Conservation (phyloP, 2,329 filamentous ascomycete genomes). For the Nothophoma quercina region DNA sequence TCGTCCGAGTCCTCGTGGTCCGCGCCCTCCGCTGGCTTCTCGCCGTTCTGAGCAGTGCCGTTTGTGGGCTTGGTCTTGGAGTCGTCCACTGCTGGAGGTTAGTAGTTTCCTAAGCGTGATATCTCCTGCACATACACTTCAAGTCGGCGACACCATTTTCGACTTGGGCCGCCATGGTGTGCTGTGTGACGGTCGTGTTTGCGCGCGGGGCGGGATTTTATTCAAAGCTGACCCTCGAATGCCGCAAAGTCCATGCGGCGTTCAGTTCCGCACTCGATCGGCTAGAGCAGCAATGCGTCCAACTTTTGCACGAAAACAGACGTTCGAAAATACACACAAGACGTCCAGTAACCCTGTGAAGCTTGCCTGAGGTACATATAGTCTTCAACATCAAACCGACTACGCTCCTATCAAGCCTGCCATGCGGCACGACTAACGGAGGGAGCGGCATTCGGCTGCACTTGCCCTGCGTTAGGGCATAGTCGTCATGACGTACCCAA, state of each 20-base stretch:
- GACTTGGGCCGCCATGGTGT: slow-evolving; percentile 49
- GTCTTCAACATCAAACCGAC: too few species aligned
- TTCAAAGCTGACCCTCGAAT: slow-evolving; percentile 22
- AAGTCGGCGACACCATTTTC: slow-evolving; percentile 48
- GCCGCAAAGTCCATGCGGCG: slow-evolving; percentile 11
- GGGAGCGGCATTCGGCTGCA: too few species aligned
- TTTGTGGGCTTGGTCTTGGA: slow-evolving; percentile 41
- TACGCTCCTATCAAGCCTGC: slow-evolving; percentile 14
- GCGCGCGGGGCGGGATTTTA: slow-evolving; percentile 9
- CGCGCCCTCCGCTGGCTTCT: slow-evolving; percentile 53
- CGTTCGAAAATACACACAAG: too few species aligned
- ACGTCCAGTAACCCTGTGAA: too few species aligned
- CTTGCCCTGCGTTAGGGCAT: slow-evolving; percentile 19
- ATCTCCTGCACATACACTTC: slow-evolving; percentile 46
- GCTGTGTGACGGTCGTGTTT: slow-evolving; percentile 2
- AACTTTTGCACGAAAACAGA: too few species aligned
- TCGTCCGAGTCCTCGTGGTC: slow-evolving; percentile 65
- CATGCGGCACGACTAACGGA: too few species aligned
- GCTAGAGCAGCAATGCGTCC: too few species aligned
- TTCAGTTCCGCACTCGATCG: too few species aligned
- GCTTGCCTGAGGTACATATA: too few species aligned
- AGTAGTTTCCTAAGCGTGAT: neutral
- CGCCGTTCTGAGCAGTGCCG: slow-evolving; percentile 38
- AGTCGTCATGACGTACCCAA: slow-evolving; percentile 41
- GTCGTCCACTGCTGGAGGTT: slow-evolving; percentile 45